Conservation (phyloP, 2,329 filamentous ascomycete genomes). For the Hymenoscyphus scutula region DNA sequence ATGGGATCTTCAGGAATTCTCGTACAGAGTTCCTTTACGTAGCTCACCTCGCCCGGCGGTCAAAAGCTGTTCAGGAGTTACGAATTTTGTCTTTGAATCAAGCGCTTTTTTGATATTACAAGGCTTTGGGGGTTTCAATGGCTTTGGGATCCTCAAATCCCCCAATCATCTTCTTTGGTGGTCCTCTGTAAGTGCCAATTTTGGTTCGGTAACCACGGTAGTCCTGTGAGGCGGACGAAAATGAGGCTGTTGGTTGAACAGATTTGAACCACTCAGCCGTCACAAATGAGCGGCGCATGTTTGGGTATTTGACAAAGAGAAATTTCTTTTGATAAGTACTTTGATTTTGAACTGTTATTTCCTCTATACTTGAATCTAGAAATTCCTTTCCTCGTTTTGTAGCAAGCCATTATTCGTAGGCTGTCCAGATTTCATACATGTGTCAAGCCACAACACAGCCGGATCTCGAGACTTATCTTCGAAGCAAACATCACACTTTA, state of each 20-base stretch:
- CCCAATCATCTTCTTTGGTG: neutral
- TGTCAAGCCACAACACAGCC: too few relatives aligned
- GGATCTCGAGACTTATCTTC: neutral
- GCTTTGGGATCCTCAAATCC: neutral
- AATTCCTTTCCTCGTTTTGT: too few relatives aligned
- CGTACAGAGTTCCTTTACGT: neutral
- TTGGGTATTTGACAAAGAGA: neutral
- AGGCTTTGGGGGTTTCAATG: neutral
- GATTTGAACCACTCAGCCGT: neutral
- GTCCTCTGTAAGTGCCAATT: neutral
- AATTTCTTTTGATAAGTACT: neutral
- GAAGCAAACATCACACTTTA: neutral
- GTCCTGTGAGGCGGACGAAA: neutral
- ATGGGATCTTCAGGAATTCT: neutral
- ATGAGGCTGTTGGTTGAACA: neutral
- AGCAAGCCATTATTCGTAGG: too few relatives aligned
- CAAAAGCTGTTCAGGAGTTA: neutral
- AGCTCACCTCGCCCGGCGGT: neutral
- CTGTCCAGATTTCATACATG: too few relatives aligned
- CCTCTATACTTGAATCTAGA: too few relatives aligned
- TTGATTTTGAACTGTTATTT: neutral
- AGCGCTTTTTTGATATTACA: neutral
- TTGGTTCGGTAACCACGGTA: neutral
- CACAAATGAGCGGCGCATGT: neutral
- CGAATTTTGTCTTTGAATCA: neutral